These are phyloP conservation scores for Cardamine occulta DNA, from an alignment of 345 rosid genomes.

Conservation along the genomic window DNA sequence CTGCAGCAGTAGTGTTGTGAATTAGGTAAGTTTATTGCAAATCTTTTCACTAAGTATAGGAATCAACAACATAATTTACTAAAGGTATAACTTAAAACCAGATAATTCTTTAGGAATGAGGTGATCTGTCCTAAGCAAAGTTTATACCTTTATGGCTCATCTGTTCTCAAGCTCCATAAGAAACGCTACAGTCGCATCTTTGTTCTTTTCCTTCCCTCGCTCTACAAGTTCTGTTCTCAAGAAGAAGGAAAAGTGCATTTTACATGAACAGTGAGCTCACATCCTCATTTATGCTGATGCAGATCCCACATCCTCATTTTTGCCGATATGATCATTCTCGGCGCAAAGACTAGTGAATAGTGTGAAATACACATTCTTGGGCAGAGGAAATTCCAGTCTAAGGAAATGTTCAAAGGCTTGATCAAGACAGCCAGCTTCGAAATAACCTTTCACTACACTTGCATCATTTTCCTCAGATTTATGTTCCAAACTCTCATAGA, in stretches of 20 bases:
- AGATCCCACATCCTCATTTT: constrained; percentile 27
- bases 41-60: not conserved
- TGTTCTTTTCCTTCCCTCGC: not conserved
- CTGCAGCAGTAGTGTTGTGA: not conserved
- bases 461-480: constrained; percentile 46
- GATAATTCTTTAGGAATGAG: not conserved
- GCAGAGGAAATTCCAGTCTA: constrained; percentile 46
- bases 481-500: constrained; percentile 48
- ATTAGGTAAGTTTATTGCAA: not conserved
- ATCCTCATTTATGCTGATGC: not conserved
- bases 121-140: not conserved
- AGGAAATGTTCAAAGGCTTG: constrained; percentile 56
- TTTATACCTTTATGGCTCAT: not conserved
- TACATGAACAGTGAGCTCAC: constrained; percentile 11
- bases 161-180: constrained; percentile 3
- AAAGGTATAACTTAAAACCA: not conserved
- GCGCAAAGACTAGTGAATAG: constrained; percentile 53
- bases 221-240: not conserved
- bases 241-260: not conserved
- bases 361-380: constrained; percentile 55
- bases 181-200: not conserved
- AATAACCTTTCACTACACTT: constrained; percentile 61
- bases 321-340: constrained; percentile 42
- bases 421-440: constrained; percentile 48
- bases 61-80: not conserved